Base-by-base conservation (phyloP, 2,329 filamentous ascomycete genomes). In the Cytospora mali region DNA sequence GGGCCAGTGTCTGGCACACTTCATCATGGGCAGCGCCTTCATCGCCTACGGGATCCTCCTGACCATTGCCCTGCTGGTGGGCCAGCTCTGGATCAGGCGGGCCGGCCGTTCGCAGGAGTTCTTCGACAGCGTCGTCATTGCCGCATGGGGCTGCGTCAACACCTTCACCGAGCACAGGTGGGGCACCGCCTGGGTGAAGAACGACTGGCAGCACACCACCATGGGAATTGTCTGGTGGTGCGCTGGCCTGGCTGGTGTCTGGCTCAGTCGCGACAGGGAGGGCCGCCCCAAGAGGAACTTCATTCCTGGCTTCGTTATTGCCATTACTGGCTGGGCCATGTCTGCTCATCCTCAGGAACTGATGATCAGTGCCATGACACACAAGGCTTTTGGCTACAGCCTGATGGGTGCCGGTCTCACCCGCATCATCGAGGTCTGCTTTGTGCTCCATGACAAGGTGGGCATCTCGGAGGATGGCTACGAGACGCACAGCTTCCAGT, bases 141-240 rank as follows among this genome's bases (percentile, higher is more conserved):
- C 93, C 1, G 88, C 90, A 0, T 99, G 95, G 95, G 95, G 94
- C 35, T 96, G 92, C 73, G 89, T 99, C 76, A 99, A 98, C 76
- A 98, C 95, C 10, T 98, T 99, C 70, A 99, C 95, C 21, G 95
- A 98, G 76, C 95, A 99, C 74, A 87, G 90, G 58, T 99, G 95
- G 95, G 95, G 95, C 60, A 82, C 82, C 1, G 84, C 86, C 0
- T 99, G 95, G 95, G 92, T 90, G 58, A 87, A 86, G 76, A 98
- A 97, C 72, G 95, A 99, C 75, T 87, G 97, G 78, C 94, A 99
- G 75, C 95, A 99, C 75, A 99, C 95, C 0, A 92, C 91, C n/a
- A 98, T 99, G 94, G 95, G 95, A n/a, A 87, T 99, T 66, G 88
- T 99, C 57, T 99, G 95, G 95, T 99, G 94, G 94, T 91, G 88